Base-by-base conservation (phyloP, 805 yeast genomes). In the Myxozyma melibiosi region DNA sequence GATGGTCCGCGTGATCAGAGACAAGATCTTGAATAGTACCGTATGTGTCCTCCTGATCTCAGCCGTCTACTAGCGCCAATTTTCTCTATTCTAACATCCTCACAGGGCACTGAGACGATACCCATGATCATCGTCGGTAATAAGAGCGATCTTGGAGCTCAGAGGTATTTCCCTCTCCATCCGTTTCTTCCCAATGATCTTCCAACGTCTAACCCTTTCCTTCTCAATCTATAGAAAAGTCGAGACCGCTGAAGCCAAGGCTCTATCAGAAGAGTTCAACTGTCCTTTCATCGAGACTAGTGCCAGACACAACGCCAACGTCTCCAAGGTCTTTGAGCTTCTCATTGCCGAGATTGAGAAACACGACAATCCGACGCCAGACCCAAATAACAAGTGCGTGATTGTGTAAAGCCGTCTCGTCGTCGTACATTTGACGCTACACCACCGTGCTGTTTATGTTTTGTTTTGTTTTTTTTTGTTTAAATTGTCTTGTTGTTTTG, bases 61-160 rank as follows among this genome's bases (percentile, higher is more conserved):
- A 6, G 7, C n/a, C 13, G 30, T 24, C 22, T 44, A n/a, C n/a
- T n/a, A n/a, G n/a, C n/a, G n/a, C n/a, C n/a, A n/a, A 33, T 34
- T 18, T n/a, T 14, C 22, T 30, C 4, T 3, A 35, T 24, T 4
- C 6, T 13, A 18, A 22, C n/a, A 6, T 18, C 11, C 31, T 30
- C 31, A 18, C 55, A 70, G 49, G 89, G 88, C 40, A 72, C 79
- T 1, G 84, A 84, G 37, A 73, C 80, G 54, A 87, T 91, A 28
- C 97, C 97, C 0, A 84, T 88, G 71, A 80, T 86, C 28, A 68
- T 88, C 61, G 84, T 89, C 7, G 96, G 94, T 13, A 88, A 88
- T 72, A 88, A 88, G 72, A 74, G 81, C 48, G 95, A 88, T 70
- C 74, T 88, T 49, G 79, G 80, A 60, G 80, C 80, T 61, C 84